Evolutionary conservation across 2,329 filamentous ascomycete genomes (phyloP).

Genomic region (Periconia sp.): DNA sequence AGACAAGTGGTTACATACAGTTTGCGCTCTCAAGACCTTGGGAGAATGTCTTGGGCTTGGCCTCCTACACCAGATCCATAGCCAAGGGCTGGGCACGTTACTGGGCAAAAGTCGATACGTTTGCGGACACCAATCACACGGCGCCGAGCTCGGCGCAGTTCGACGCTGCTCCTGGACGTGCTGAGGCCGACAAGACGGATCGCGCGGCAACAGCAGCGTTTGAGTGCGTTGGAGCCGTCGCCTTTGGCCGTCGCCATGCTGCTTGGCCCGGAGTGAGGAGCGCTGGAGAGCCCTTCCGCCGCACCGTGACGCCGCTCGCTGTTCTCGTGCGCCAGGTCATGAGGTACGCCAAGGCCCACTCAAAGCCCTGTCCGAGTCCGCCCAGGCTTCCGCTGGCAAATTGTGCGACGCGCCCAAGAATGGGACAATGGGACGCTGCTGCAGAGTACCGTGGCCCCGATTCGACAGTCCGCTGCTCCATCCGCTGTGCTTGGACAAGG

Average conservation of each 20-base stretch:
- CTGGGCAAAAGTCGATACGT: slow-evolving; percentile 24
- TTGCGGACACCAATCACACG: slow-evolving; percentile 28
- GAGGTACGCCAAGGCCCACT: slow-evolving; percentile 19
- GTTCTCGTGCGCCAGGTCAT: neutral
- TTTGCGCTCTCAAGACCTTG: slow-evolving; percentile 39
- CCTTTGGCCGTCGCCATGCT: slow-evolving; percentile 5
- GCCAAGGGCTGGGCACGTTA: slow-evolving; percentile 33
- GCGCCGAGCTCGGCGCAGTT: slow-evolving; percentile 5
- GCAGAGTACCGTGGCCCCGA: too few relatives aligned
- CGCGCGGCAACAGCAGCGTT: slow-evolving; percentile 26
- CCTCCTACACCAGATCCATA: slow-evolving; percentile 20
- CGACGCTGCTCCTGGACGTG: slow-evolving; percentile 13
- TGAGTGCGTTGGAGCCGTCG: slow-evolving; percentile 10
- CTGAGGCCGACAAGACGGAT: slow-evolving; percentile 35
- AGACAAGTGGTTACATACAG: slow-evolving; percentile 40
- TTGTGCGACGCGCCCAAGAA: slow-evolving; percentile 8
- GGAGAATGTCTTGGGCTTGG: slow-evolving; percentile 39
- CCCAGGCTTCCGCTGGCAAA: slow-evolving; percentile 26
- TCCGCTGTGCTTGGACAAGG: neutral
- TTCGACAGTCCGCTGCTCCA: too few relatives aligned
- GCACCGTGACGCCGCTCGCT: slow-evolving; percentile 2
- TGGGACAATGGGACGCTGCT: too few relatives aligned
- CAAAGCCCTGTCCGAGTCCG: slow-evolving; percentile 20
- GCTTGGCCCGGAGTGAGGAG: too few relatives aligned
- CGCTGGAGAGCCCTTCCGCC: slow-evolving; percentile 14